Conservation (phyloP, 2,329 filamentous ascomycete genomes). For the Diplodia corticola region DNA sequence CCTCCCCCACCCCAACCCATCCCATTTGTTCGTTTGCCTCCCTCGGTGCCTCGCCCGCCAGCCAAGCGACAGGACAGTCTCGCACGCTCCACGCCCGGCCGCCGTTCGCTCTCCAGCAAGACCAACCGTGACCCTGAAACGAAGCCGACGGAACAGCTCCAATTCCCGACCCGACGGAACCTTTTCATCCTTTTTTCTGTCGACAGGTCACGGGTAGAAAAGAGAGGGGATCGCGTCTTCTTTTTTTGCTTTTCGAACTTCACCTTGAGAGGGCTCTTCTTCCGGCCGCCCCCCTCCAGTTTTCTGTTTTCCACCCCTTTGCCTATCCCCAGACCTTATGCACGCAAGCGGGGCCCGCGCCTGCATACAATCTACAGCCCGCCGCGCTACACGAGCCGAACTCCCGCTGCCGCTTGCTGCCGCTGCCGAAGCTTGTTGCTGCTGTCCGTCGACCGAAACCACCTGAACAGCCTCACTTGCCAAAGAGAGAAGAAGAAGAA, state of each 20-base stretch:
- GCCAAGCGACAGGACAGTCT: background rate
- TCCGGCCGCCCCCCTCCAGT: background rate
- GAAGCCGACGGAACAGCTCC: background rate
- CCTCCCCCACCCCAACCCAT: background rate
- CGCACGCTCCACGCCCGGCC: background rate
- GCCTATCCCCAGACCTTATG: background rate
- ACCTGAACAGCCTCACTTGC: background rate
- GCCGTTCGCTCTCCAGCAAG: background rate
- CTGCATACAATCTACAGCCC: conserved; percentile 1
- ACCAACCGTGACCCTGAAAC: conserved; percentile 2
- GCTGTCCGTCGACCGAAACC: background rate
- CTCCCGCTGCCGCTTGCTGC: background rate
- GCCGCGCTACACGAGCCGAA: conserved; percentile 2
- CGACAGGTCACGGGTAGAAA: background rate
- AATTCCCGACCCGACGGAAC: conserved; percentile 1
- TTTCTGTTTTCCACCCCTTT: background rate
- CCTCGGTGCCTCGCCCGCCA: background rate
- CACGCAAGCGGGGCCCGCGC: conserved; percentile 10
- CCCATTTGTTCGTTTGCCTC: background rate
- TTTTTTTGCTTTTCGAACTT: background rate
- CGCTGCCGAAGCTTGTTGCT: background rate
- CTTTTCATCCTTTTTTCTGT: background rate
- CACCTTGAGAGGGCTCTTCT: background rate
- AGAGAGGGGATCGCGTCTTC: background rate
- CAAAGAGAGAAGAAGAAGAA: background rate